Base-by-base conservation (phyloP, 2,329 filamentous ascomycete genomes). In the Exutisphaerella laricina region DNA sequence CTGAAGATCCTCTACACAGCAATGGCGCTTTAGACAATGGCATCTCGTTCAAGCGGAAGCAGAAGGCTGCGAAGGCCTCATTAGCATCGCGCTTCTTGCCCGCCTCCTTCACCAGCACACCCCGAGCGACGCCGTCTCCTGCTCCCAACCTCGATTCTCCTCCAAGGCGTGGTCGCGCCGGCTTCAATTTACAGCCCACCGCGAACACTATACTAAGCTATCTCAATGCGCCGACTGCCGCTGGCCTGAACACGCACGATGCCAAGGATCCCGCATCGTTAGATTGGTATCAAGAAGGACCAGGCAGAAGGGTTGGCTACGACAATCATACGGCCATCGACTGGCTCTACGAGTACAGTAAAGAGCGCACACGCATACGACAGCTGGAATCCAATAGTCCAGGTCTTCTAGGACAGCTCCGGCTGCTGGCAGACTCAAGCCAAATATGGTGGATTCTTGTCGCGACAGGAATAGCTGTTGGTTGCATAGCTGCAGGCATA, bases 261-360 rank as follows among this genome's bases (percentile, higher is more conserved):
- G 58, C 61, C 35, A 72, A 72, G 50, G 70, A 73, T 50, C 62
- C 64, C 17, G 60, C 54, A 10, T 64, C 64, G 0, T 53, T 70
- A 14, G 90, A 97, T 65, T 97, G 90, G 90, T 85, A 94, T 61
- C 76, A 84, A 35, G 90, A 96, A 65, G 88, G 88, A 1, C 88
- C 87, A 0, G 89, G 89, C 1, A 79, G 88, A 40, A 80, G 92
- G 59, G 89, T 96, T 26, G 90, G 86, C 41, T 98, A 98, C 69
- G 90, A 96, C 60, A 85, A 98, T 67, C 73, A 96, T 63, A 96
- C 90, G 12, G 90, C 92, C 45, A 98, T 98, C 63, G 92, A 98
- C 70, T 98, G 92, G 92, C 97, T 97, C 61, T 97, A 95, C 58
- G 92, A 98, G 66, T 95, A 97, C 62, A 92, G 86, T 39, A 96